Base-by-base conservation (phyloP, 805 yeast genomes). In the Zygotorulaspora chibaensis region DNA sequence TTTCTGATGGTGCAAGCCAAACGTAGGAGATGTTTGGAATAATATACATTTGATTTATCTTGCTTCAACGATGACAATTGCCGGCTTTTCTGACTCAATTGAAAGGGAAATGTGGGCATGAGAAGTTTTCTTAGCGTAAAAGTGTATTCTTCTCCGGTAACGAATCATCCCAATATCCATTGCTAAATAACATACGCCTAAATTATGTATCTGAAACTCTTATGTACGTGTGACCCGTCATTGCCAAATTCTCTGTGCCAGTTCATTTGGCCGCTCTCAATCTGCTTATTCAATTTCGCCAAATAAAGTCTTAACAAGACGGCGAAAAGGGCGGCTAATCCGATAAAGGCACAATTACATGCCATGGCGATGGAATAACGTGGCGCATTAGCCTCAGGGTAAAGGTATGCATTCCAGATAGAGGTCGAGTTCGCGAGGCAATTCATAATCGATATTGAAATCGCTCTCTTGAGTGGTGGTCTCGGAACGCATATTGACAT, bases 381-480 rank as follows among this genome's bases (percentile, higher is more conserved):
- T 33, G 82, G 83, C 13, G 71, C 71, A 28, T 63, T 67, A 10
- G 66, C 49, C 2, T 65, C 37, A 12, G 79, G 79, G 51, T 77
- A 77, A 37, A 77, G 62, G 55, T 74, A 77, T 1, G 81, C 65
- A 47, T 76, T 78, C 76, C 80, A 76, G 42, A 77, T 76, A 3
- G 80, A 75, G 0, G 82, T 75, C 5, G 80, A 72, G 57, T 79
- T 77, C 18, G 79, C 73, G 40, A 77, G 57, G 58, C 79, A 74
- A 58, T 80, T 80, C 73, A 80, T 75, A 47, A 76, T 54, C 0
- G 82, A 80, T 53, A 79, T 61, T 8, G 81, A 78, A 50, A 77
- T 73, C 26, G 83, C 81, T 58, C 84, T 68, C 59, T 79, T 78
- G 47, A 77, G 66, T 7, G 83, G 80, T 8, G 83, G 83, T 52